A percentile compares a stretch with the other conserved stretches of the same genome.
Conservation (phyloP, 768 basidiomycete genomes). For the Udeniomyces megalosporus region DNA sequence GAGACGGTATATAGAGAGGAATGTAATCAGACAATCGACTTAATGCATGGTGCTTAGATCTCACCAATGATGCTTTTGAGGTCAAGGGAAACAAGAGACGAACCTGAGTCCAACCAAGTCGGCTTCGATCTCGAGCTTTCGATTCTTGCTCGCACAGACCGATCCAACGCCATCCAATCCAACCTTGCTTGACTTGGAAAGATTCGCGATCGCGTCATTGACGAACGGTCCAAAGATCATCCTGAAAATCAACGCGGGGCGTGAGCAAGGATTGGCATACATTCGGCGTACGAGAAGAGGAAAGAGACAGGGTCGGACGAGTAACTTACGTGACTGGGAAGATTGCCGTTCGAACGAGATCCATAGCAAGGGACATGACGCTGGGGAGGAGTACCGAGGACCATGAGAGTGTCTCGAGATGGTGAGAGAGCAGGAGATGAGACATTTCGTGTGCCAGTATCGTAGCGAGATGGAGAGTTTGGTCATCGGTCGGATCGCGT, state of each 20-base stretch:
- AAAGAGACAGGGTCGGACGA: background rate
- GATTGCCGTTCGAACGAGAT: constrained; percentile 57
- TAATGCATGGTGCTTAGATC: background rate
- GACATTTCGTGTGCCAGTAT: constrained; percentile 86
- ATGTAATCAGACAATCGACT: background rate
- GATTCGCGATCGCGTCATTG: constrained; percentile 74
- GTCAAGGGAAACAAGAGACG: constrained; percentile 17
- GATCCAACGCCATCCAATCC: constrained; percentile 23
- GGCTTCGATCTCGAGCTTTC: constrained; percentile 79
- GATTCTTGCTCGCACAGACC: constrained; percentile 56
- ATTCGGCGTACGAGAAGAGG: background rate
- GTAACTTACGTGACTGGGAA: constrained; percentile 85
- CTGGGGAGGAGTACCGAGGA: constrained; percentile 67
- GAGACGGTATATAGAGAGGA: background rate
- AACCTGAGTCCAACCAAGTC: constrained; percentile 74
- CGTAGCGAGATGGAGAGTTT: constrained; percentile 75
- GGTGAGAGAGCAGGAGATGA: constrained; percentile 77
- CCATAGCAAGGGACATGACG: constrained; percentile 55
- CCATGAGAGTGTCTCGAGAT: constrained; percentile 79
- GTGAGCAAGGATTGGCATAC: background rate
- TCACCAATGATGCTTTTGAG: background rate
- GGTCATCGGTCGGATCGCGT: constrained; percentile 63
- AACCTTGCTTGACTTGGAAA: constrained; percentile 55
- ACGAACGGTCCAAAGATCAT: constrained; percentile 66
- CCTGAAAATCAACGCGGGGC: too few relatives aligned